phyloP scores from a whole-genome alignment of 176 grass and related monocot genomes.

The Carex littledalei region DNA sequence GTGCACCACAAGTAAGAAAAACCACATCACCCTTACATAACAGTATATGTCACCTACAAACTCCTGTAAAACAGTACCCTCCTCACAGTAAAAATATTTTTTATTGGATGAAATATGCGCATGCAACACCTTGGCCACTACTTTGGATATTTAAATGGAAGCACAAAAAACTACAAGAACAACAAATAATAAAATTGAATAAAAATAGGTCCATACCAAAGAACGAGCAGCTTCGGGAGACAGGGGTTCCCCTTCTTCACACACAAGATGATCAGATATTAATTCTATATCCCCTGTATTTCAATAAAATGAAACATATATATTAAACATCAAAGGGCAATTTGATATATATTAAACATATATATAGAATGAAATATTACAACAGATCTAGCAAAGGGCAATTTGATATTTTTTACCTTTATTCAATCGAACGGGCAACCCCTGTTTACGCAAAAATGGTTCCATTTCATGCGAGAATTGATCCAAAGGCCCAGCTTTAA shows the following conservation, averaged over 20 bases:
- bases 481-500: slow-evolving; percentile 93
- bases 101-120: background rate
- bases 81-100: background rate
- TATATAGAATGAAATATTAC: background rate
- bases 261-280: slow-evolving; percentile 78
- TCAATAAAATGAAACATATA: background rate
- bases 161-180: background rate
- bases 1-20: background rate
- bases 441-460: slow-evolving; percentile 78
- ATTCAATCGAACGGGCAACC: slow-evolving; percentile 80
- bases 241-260: slow-evolving; percentile 77
- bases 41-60: background rate
- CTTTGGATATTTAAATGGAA: background rate
- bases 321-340: background rate
- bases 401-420: slow-evolving; percentile 46
- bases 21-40: background rate
- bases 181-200: background rate
- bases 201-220: slow-evolving; percentile 45
- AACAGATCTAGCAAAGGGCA: background rate
- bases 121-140: background rate
- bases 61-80: background rate
- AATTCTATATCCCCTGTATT: slow-evolving; percentile 71
- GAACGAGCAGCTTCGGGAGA: slow-evolving; percentile 75
- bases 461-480: slow-evolving; percentile 98
- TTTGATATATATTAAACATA: background rate